Evolutionary conservation across 371 early-diverging fungal species (phyloP).

Genomic region (Syncephalastrum contaminatum): DNA sequence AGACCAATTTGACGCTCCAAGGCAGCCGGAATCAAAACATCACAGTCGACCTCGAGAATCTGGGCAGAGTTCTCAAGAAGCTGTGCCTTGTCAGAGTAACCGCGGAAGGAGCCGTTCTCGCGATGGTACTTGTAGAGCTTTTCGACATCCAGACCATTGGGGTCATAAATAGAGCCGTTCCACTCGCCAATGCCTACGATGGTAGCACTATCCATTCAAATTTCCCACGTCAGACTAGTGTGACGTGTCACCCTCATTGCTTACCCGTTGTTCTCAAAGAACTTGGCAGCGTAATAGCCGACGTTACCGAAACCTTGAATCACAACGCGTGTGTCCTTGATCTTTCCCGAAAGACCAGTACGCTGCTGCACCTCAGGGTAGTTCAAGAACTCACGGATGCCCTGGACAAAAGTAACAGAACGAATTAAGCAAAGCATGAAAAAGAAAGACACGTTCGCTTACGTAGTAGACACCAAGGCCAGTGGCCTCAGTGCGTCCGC

Average conservation of each 20-base stretch:
- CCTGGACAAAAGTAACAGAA: constrained; percentile 19
- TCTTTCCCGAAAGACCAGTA: constrained; percentile 69
- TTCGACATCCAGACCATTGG: constrained; percentile 74
- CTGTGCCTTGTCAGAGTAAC: constrained; percentile 63
- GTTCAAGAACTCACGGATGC: constrained; percentile 80
- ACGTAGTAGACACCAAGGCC: constrained; percentile 84
- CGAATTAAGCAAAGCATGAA: neutral
- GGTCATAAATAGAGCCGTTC: constrained; percentile 69
- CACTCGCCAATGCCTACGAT: constrained; percentile 80
- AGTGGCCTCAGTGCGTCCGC: constrained; percentile 89
- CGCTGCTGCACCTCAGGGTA: constrained; percentile 79
- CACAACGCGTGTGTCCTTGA: constrained; percentile 67
- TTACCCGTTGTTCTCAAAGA: constrained; percentile 79
- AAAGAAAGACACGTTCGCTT: neutral
- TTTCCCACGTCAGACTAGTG: too few species aligned
- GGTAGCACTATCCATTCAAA: constrained; percentile 56
- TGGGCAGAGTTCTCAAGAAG: constrained; percentile 59
- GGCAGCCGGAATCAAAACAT: constrained; percentile 85
- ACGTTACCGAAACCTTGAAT: constrained; percentile 94
- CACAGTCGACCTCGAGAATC: constrained; percentile 81
- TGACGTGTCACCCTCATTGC: neutral
- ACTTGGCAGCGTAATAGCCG: constrained; percentile 88
- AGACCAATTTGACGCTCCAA: constrained; percentile 86
- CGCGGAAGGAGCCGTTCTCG: constrained; percentile 69
- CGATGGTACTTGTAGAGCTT: constrained; percentile 66